These are phyloP conservation scores for Globisporangium ultimum DNA, from an alignment of 352 stramenopile species.

Conservation along the genomic window DNA sequence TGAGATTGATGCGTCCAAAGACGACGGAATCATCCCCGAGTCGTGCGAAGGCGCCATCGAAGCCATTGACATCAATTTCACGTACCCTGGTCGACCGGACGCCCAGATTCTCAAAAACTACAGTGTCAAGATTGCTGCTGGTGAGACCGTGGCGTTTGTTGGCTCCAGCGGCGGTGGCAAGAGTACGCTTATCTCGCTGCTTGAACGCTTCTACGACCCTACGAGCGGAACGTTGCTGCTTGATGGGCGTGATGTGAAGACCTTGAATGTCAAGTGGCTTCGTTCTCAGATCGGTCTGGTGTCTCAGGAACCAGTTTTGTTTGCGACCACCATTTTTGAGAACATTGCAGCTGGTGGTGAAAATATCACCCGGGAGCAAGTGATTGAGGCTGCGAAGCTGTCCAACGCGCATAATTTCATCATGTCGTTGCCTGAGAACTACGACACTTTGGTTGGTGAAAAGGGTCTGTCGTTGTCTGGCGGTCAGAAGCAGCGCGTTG, in stretches of 20 bases:
- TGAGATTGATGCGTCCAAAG: constrained; percentile 43
- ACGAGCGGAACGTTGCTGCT: constrained; percentile 64
- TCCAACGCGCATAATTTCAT: constrained; percentile 91
- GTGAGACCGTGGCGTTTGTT: constrained; percentile 29
- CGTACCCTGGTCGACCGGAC: constrained; percentile 60
- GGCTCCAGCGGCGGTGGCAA: constrained; percentile 27
- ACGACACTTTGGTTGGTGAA: constrained; percentile 77
- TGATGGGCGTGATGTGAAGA: constrained; percentile 70
- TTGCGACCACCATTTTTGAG: constrained; percentile 80
- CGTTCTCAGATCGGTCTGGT: too few species aligned
- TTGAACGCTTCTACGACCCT: constrained; percentile 90
- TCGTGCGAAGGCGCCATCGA: constrained; percentile 33
- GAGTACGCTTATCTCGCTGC: constrained; percentile 44
- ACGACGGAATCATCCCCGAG: too few species aligned
- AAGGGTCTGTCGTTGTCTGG: constrained; percentile 45
- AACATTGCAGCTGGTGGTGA: constrained; percentile 89
- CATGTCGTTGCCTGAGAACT: constrained; percentile 77
- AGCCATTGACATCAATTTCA: constrained; percentile 50
- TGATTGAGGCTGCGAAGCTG: constrained; percentile 73
- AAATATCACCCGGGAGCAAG: constrained; percentile 50
- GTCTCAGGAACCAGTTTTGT: too few species aligned
- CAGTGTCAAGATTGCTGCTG: constrained; percentile 24
- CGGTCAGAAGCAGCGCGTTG: too few species aligned
- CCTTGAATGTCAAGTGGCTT: constrained; percentile 83
- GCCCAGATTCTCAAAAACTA: constrained; percentile 26